Evolutionary conservation across 345 rosid species (phyloP).

Genomic region (Kandelia obovata): DNA sequence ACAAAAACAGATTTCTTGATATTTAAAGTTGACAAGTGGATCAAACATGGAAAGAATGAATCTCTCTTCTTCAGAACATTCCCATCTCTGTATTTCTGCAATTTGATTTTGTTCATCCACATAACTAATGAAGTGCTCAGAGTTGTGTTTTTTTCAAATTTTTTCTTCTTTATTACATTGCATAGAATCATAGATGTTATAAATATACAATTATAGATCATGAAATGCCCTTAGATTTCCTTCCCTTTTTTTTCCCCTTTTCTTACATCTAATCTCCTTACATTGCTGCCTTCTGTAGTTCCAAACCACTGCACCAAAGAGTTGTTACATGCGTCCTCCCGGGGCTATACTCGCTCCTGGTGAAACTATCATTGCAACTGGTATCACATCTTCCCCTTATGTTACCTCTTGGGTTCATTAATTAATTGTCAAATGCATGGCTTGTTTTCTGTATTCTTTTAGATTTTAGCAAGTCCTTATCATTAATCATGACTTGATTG

Average conservation of each 20-base stretch:
- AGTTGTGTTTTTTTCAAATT: too few relatives aligned
- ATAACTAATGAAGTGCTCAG: too few relatives aligned
- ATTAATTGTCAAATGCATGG: background rate
- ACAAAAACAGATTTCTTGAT: too few relatives aligned
- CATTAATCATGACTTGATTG: background rate
- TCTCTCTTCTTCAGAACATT: too few relatives aligned
- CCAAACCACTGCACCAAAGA: slow-evolving; percentile 39
- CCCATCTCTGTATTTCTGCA: too few relatives aligned
- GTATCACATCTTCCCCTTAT: slow-evolving; percentile 11
- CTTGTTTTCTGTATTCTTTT: background rate
- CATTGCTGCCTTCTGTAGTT: slow-evolving; percentile 8
- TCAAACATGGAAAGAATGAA: too few relatives aligned
- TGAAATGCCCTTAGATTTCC: background rate
- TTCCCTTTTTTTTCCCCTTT: background rate
- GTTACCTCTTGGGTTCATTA: background rate
- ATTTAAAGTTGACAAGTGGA: too few relatives aligned
- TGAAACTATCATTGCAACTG: slow-evolving; percentile 35
- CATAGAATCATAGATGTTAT: too few relatives aligned
- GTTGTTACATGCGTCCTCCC: slow-evolving; percentile 39
- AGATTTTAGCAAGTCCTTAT: background rate
- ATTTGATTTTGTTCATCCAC: too few relatives aligned
- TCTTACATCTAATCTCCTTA: background rate
- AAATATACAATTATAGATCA: too few relatives aligned
- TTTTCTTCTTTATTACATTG: too few relatives aligned
- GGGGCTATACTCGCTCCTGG: slow-evolving; percentile 36